These are phyloP conservation scores for Colletotrichum tanaceti DNA, from an alignment of 2,329 filamentous ascomycete species.

Conservation along the genomic window DNA sequence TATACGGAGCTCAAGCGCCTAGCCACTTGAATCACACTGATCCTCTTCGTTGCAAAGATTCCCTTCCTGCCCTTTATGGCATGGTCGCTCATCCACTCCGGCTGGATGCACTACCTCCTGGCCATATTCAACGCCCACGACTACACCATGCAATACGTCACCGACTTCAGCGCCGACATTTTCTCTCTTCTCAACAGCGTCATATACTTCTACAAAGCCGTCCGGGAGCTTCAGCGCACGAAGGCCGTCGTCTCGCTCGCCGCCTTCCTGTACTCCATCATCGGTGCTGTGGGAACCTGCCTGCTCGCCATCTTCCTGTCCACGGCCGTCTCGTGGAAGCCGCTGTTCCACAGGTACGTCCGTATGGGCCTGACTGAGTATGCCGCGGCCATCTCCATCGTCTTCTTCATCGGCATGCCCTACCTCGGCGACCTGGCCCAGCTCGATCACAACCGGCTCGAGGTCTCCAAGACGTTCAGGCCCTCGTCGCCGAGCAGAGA, in stretches of 20 bases:
- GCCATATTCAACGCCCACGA: constrained; percentile 76
- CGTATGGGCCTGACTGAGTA: constrained; percentile 72
- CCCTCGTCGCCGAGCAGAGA: constrained; percentile 67
- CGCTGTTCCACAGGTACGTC: constrained; percentile 70
- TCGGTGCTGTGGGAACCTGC: constrained; percentile 73
- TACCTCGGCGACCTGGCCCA: constrained; percentile 68
- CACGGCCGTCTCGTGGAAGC: constrained; percentile 70
- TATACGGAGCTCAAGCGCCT: neutral
- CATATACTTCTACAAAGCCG: constrained; percentile 76
- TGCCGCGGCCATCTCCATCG: constrained; percentile 73
- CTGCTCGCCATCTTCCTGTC: constrained; percentile 71
- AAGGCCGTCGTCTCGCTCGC: constrained; percentile 68
- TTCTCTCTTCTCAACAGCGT: constrained; percentile 75
- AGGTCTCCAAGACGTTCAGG: constrained; percentile 65
- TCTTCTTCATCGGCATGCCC: constrained; percentile 73
- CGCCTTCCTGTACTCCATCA: constrained; percentile 73
- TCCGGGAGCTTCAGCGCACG: constrained; percentile 71
- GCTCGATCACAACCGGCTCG: constrained; percentile 68
- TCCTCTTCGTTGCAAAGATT: constrained; percentile 51
- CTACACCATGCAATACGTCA: constrained; percentile 78
- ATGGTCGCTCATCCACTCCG: constrained; percentile 73
- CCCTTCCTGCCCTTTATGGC: constrained; percentile 75
- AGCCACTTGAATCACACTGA: neutral
- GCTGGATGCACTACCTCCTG: constrained; percentile 73
- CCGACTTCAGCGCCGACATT: constrained; percentile 73